phyloP scores from a whole-genome alignment of 1,139 yeast species.

The Saccharomyces hybrid region DNA sequence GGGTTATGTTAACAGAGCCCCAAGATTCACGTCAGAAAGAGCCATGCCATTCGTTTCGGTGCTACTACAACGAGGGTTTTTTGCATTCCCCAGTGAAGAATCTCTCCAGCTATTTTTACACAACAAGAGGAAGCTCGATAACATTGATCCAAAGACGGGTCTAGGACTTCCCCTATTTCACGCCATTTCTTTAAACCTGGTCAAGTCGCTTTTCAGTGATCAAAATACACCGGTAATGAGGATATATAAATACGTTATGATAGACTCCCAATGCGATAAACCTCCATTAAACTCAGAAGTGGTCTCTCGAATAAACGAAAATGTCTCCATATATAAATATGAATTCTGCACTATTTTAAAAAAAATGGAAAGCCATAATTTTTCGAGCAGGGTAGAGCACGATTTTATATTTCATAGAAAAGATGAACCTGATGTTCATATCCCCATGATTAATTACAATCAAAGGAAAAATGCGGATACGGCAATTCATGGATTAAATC shows the following conservation, averaged over 20 bases:
- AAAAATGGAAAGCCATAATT: slow-evolving; percentile 9
- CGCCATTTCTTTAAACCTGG: slow-evolving; percentile 24
- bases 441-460: slow-evolving; percentile 18
- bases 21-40: slow-evolving; percentile 21
- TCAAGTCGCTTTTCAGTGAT: slow-evolving; percentile 26
- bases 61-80: slow-evolving; percentile 27
- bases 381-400: slow-evolving; percentile 17
- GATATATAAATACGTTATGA: slow-evolving; percentile 25
- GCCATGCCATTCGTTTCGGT: slow-evolving; percentile 30
- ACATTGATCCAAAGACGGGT: slow-evolving; percentile 13
- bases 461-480: slow-evolving; percentile 26
- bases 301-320: slow-evolving; percentile 9
- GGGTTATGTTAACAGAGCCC: slow-evolving; percentile 27
- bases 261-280: slow-evolving; percentile 11
- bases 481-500: slow-evolving; percentile 16
- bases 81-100: slow-evolving; percentile 29
- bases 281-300: slow-evolving; percentile 11
- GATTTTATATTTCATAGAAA: slow-evolving; percentile 16
- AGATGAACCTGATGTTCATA: slow-evolving; percentile 3
- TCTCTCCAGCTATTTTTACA: slow-evolving; percentile 24
- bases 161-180: slow-evolving; percentile 34
- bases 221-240: slow-evolving; percentile 26
- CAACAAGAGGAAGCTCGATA: slow-evolving; percentile 26
- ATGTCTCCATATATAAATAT: slow-evolving; percentile 14
- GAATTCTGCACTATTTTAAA: slow-evolving; percentile 21